Percentiles rank a stretch among this genome's conserved stretches.
Conservation (phyloP, 192 early-diverging fungal species). For the Obelidium mucronatum region DNA sequence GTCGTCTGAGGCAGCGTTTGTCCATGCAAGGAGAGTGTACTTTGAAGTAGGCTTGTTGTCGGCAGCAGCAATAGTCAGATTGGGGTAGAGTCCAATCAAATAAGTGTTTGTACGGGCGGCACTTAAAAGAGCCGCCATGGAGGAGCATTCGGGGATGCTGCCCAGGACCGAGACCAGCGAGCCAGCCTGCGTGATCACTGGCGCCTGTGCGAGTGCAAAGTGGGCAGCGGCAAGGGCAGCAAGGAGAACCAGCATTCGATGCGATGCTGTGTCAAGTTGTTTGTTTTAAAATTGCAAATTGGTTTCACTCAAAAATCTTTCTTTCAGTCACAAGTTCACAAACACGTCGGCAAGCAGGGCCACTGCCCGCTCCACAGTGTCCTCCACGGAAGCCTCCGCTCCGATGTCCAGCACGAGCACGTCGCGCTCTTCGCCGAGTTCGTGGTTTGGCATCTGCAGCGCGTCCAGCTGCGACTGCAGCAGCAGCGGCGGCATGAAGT, state of each 20-base stretch:
- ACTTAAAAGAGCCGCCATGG: background rate
- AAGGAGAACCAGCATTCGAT: too few relatives aligned
- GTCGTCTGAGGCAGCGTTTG: slow-evolving; percentile 28
- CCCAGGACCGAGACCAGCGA: background rate
- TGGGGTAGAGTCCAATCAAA: background rate
- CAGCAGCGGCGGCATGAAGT: slow-evolving; percentile 10
- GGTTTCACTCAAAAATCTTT: too few relatives aligned
- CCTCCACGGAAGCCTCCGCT: background rate
- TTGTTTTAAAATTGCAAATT: too few relatives aligned
- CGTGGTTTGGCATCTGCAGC: slow-evolving; percentile 6
- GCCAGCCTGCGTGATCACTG: background rate
- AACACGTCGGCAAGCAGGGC: too few relatives aligned
- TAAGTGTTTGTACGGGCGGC: background rate
- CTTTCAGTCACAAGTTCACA: too few relatives aligned
- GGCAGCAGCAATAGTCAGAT: background rate
- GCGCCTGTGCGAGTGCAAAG: background rate
- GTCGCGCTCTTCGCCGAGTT: background rate
- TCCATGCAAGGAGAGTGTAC: slow-evolving; percentile 38
- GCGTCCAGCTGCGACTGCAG: slow-evolving; percentile 17
- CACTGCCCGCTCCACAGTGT: too few relatives aligned
- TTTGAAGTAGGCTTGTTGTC: background rate
- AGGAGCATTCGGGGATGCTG: background rate
- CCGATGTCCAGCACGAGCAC: background rate
- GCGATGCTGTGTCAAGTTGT: too few relatives aligned
- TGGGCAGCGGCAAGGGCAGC: background rate